Evolutionary conservation across 2,329 filamentous ascomycete genomes (phyloP).

Genomic region (Ramularia endophylla): DNA sequence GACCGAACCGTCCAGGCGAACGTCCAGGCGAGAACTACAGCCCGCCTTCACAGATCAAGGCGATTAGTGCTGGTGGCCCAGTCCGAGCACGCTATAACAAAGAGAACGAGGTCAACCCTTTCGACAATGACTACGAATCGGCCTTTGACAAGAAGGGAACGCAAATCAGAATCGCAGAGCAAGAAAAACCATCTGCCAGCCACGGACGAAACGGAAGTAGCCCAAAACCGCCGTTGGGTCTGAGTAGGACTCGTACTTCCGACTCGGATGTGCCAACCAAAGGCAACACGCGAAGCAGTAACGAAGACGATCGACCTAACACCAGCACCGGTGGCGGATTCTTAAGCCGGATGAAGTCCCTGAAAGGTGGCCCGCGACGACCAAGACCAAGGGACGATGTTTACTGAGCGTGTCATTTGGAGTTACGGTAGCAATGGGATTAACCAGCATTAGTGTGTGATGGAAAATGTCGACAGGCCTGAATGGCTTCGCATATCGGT

Average conservation of each 20-base stretch:
- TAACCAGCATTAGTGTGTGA: too few relatives aligned
- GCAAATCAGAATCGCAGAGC: constrained; percentile 49
- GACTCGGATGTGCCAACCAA: constrained; percentile 18
- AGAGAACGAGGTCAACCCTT: constrained; percentile 59
- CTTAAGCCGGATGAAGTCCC: constrained; percentile 71
- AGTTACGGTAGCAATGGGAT: too few relatives aligned
- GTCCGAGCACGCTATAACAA: constrained; percentile 31
- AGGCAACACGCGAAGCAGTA: constrained; percentile 28
- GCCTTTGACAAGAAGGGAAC: constrained; percentile 60
- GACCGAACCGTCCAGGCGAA: constrained; percentile 38
- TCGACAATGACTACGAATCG: constrained; percentile 65
- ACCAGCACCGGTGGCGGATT: constrained; percentile 48
- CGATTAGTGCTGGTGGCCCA: constrained; percentile 38
- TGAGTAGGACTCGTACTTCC: constrained; percentile 16
- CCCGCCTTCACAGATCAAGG: constrained; percentile 20
- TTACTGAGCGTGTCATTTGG: constrained; percentile 5
- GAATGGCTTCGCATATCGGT: too few relatives aligned
- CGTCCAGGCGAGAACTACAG: constrained; percentile 39
- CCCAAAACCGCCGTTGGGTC: constrained; percentile 42
- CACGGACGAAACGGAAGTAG: constrained; percentile 47
- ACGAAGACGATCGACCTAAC: constrained; percentile 37
- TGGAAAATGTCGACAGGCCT: too few relatives aligned
- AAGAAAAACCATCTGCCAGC: constrained; percentile 25
- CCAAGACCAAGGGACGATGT: constrained; percentile 23
- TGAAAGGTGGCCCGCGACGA: constrained; percentile 62